phyloP scores from a whole-genome alignment of 208 protist genomes.

The Leishmania turanica region DNA sequence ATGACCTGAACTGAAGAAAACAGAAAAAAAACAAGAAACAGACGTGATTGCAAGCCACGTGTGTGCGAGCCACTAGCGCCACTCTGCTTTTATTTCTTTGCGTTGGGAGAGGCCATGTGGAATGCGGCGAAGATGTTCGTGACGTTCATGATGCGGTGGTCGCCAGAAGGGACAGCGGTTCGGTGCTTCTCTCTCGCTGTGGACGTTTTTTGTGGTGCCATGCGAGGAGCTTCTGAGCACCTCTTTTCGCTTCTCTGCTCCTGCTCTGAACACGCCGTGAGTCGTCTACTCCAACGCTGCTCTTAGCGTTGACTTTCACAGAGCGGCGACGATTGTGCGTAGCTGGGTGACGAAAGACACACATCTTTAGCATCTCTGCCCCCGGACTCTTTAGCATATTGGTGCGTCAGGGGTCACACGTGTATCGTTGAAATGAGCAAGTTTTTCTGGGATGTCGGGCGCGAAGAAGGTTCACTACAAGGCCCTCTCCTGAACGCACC shows the following conservation, averaged over 20 bases:
- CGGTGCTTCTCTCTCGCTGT: background rate
- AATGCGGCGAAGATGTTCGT: background rate
- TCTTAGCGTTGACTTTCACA: background rate
- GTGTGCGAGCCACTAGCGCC: too few species aligned
- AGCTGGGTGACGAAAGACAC: background rate
- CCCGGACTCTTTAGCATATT: background rate
- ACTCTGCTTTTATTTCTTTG: too few species aligned
- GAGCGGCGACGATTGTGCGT: background rate
- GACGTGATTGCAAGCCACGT: background rate
- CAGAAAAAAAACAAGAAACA: background rate
- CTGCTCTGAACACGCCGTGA: background rate
- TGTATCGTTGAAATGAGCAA: conserved; percentile 12
- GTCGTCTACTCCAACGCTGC: background rate
- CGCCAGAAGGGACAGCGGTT: background rate
- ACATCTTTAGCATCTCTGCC: background rate
- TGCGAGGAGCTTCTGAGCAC: too few species aligned
- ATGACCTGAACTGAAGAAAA: background rate
- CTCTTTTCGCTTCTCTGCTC: background rate
- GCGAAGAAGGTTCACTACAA: conserved; percentile 2
- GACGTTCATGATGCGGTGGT: background rate
- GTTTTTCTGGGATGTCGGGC: background rate
- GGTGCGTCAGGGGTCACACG: background rate
- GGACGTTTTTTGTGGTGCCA: background rate
- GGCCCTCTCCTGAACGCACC: background rate
- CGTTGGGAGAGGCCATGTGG: background rate